These are phyloP conservation scores for Eragrostis nindensis DNA, from an alignment of 176 grass and related monocot species.

Conservation along the genomic window DNA sequence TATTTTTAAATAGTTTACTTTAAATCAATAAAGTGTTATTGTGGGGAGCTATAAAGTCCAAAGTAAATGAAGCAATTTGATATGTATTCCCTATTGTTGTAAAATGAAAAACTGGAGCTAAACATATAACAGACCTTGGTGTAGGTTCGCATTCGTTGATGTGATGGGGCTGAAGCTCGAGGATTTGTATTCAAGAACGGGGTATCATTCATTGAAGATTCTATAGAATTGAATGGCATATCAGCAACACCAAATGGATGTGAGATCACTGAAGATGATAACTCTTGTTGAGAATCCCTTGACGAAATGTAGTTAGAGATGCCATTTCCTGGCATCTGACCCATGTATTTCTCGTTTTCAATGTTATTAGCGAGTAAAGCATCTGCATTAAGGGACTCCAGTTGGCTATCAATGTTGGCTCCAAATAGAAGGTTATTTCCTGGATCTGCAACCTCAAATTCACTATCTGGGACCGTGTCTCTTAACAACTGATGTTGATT, in stretches of 20 bases:
- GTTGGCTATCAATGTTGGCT: constrained; percentile 66
- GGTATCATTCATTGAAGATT: constrained; percentile 67
- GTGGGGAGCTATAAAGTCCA: constrained; percentile 16
- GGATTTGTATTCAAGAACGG: constrained; percentile 65
- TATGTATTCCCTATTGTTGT: background rate
- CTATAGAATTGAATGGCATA: constrained; percentile 82
- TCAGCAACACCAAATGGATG: constrained; percentile 77
- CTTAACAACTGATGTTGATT: constrained; percentile 57
- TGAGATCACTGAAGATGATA: constrained; percentile 82
- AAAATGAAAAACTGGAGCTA: constrained; percentile 17
- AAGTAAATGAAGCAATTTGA: constrained; percentile 14
- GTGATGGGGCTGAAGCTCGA: constrained; percentile 48
- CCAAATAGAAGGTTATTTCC: constrained; percentile 76
- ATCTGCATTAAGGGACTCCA: constrained; percentile 61
- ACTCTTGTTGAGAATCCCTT: constrained; percentile 77
- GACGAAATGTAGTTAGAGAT: constrained; percentile 61
- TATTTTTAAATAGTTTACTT: constrained; percentile 25
- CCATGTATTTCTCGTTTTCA: constrained; percentile 62
- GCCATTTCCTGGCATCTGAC: constrained; percentile 56
- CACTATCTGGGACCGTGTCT: constrained; percentile 53
- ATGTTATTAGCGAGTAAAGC: constrained; percentile 55
- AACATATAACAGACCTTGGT: constrained; percentile 68
- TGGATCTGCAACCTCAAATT: constrained; percentile 65
- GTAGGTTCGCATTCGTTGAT: constrained; percentile 80
- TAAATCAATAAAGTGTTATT: constrained; percentile 4